A percentile compares a stretch with the other conserved stretches of the same genome.
Evolutionary conservation across 441 rosid species (phyloP).

Genomic region (Jatropha multifida): DNA sequence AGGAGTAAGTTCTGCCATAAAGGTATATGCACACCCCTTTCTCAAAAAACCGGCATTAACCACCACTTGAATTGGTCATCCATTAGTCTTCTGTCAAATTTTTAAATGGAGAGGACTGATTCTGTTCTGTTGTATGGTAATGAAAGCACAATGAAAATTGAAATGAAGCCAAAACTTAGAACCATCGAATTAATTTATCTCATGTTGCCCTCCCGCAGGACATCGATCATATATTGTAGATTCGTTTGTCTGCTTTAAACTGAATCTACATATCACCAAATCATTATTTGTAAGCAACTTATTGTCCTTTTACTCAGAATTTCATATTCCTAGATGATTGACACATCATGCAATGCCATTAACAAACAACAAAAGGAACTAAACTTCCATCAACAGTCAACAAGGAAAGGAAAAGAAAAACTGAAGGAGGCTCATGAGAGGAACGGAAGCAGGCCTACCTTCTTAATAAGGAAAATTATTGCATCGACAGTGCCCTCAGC

Average conservation of each 20-base stretch:
- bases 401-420: background rate
- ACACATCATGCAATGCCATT: background rate
- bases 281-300: background rate
- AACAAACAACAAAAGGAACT: background rate
- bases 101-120: background rate
- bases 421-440: background rate
- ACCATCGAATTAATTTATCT: slow-evolving; percentile 33
- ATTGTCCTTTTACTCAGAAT: no score
- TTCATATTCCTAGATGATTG: background rate
- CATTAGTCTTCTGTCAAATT: background rate
- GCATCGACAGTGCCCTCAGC: slow-evolving; percentile 97
- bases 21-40: no score
- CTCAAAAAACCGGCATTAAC: no score
- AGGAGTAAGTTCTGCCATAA: no score
- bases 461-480: slow-evolving; percentile 76
- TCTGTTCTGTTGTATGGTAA: background rate
- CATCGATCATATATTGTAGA: slow-evolving; percentile 88
- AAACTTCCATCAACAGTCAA: no score
- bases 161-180: background rate
- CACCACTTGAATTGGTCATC: background rate
- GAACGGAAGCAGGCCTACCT: slow-evolving; percentile 40
- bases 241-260: slow-evolving; percentile 57
- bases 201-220: slow-evolving; percentile 85
- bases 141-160: background rate
- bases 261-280: slow-evolving; percentile 44